phyloP scores from a whole-genome alignment of 2,329 filamentous ascomycete species.

The Didymella arachidicola region DNA sequence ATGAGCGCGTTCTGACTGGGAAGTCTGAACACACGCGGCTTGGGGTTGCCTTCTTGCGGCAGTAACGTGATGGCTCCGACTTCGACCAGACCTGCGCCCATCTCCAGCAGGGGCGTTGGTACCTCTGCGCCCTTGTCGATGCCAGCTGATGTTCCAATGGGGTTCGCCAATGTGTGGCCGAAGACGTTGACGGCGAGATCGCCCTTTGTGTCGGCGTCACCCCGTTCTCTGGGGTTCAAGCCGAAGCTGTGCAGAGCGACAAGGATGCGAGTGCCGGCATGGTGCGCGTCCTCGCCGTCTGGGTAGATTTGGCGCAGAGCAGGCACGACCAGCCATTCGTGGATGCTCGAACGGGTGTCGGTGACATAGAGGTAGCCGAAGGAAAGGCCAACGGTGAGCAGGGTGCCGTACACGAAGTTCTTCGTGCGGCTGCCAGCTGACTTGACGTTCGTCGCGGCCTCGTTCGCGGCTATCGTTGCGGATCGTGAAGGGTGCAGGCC shows the following conservation, averaged over 20 bases:
- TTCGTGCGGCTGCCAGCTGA: slow-evolving; percentile 56
- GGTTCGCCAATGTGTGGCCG: slow-evolving; percentile 78
- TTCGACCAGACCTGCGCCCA: slow-evolving; percentile 88
- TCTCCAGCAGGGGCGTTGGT: slow-evolving; percentile 80
- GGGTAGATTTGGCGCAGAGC: slow-evolving; percentile 70
- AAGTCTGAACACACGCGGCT: slow-evolving; percentile 86
- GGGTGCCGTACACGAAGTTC: slow-evolving; percentile 62
- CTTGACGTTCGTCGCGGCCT: slow-evolving; percentile 44
- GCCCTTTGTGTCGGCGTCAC: slow-evolving; percentile 62
- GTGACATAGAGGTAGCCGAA: slow-evolving; percentile 61
- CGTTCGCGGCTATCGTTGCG: slow-evolving; percentile 39
- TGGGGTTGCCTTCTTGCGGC: slow-evolving; percentile 88
- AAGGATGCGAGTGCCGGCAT: slow-evolving; percentile 74
- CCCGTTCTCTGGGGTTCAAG: slow-evolving; percentile 83
- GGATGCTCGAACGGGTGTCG: slow-evolving; percentile 62
- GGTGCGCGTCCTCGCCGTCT: slow-evolving; percentile 92
- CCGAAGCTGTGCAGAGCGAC: slow-evolving; percentile 76
- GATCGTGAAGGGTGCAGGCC: slow-evolving; percentile 33
- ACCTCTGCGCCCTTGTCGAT: slow-evolving; percentile 95
- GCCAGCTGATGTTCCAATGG: slow-evolving; percentile 92
- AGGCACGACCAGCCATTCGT: slow-evolving; percentile 64
- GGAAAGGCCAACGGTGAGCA: slow-evolving; percentile 58
- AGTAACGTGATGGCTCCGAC: slow-evolving; percentile 88
- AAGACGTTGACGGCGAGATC: slow-evolving; percentile 73
- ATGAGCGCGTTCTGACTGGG: slow-evolving; percentile 85